Base-by-base conservation (phyloP, 1,284 basidiomycete genomes). In the Leccinum fallax region DNA sequence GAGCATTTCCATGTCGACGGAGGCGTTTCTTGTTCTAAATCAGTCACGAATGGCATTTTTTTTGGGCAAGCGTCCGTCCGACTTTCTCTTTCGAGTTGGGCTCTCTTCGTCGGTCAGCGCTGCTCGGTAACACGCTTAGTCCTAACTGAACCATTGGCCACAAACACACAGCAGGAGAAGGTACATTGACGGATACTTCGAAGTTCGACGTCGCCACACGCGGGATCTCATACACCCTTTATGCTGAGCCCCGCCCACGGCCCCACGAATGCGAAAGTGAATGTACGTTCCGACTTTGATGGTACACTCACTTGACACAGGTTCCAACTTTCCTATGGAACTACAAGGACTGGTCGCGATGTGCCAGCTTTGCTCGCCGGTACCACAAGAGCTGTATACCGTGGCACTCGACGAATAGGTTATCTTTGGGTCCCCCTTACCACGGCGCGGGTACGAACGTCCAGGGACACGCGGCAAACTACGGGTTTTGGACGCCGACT, bases 31-130 rank as follows among this genome's bases (percentile, higher is more conserved):
- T 65, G 10, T 53, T 61, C 21, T 16, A n/a, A 63, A 34, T 21
- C 2, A 15, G 32, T 13, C 28, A 48, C 9, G 19, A 16, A 26
- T 49, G 21, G 10, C 10, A 9, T 32, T 5, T 16, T 43, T 34
- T 61, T 60, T 36, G 65, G 28, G 28, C 24, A 57, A 48, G 52
- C 24, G 46, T 69, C 4, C 36, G 21, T 40, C 53, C 9, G 15
- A 57, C 53, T 7, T 34, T 61, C 11, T 32, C 1, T 32, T 32
- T 32, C 32, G 32, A 32, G 32, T 32, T 0, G 28, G 28, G 28
- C 28, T 30, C 28, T 30, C 28, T 30, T 30, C 0, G 28, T 30
- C 28, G 28, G 28, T 30, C 28, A 30, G 28, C 28, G 28, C 28
- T 30, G 28, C 28, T 30, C 28, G 28, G 24, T 2, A 24, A 46